Evolutionary conservation across 345 rosid species (phyloP).

Genomic region (Citrus medica): DNA sequence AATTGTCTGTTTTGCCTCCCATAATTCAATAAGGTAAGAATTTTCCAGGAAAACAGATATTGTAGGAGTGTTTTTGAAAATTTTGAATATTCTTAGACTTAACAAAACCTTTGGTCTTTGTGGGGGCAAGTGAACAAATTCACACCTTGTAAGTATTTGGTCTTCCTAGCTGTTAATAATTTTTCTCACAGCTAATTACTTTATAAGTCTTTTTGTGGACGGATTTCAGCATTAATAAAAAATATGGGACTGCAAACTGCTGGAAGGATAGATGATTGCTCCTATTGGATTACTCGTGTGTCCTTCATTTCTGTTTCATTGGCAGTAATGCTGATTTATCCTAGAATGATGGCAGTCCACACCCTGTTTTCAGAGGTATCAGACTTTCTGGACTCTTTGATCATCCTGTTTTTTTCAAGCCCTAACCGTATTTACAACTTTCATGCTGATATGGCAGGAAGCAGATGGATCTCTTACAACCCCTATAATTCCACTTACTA

Average conservation of each 20-base stretch:
- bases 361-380: slow-evolving; percentile 61
- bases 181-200: background rate
- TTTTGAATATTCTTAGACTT: background rate
- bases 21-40: background rate
- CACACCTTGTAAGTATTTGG: background rate
- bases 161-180: background rate
- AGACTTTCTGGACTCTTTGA: background rate
- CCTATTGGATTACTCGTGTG: slow-evolving; percentile 76
- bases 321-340: slow-evolving; percentile 57
- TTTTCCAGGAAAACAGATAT: background rate
- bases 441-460: slow-evolving; percentile 38
- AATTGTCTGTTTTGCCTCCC: background rate
- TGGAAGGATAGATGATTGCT: slow-evolving; percentile 82
- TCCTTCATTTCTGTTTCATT: slow-evolving; percentile 68
- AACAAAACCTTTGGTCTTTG: background rate
- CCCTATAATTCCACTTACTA: slow-evolving; percentile 67
- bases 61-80: background rate
- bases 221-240: slow-evolving; percentile 71
- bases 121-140: background rate
- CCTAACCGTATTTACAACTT: background rate
- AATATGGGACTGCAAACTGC: slow-evolving; percentile 66
- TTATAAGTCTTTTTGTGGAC: background rate
- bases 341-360: slow-evolving; percentile 84
- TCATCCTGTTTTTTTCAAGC: background rate
- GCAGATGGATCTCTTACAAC: slow-evolving; percentile 55